Evolutionary conservation across 1,139 yeast genomes (phyloP), one percentile per base, ranked within the genome.

Genomic region (Spathaspora sp.): DNA sequence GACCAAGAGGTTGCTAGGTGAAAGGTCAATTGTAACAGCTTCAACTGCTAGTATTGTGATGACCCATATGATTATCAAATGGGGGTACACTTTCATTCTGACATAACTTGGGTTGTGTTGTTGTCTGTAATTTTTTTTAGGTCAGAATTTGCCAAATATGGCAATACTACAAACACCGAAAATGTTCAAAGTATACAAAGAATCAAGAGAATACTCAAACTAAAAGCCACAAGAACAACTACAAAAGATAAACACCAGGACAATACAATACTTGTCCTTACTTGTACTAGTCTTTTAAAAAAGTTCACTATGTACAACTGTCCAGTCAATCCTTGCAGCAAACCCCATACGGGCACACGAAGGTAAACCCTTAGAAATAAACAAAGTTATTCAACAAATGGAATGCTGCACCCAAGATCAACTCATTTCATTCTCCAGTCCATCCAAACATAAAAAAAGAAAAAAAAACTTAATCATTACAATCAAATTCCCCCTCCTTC

Each of bases 321-420:
- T 84, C 59, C 67, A 67, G 81, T 67, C 74, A 78, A 81, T 84
- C 90, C 78, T 84, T 84, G 90, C 90, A 84, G 77, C 84, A 70
- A 64, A 67, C 77, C 86, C 78, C 89, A 84, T 82, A 70, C 87
- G 88, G 87, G 82, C 74, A 76, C 88, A 82, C 90, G 87, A 84
- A 84, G 89, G 88, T 74, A 76, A 70, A 63, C 83, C 88, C 87
- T 82, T 81, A 79, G 84, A 69, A 68, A 68, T 65, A 65, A 64
- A 65, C 64, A 64, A 66, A 64, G 63, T 65, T 68, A 65, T 70
- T 65, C 55, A 53, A 68, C 81, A 62, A 72, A 81, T 80, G 87
- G 75, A 71, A 67, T 74, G 82, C 83, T 82, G 90, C 90, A 84
- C 90, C 90, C 90, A 81, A 84, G 90, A 84, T 75, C 82, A 68